Evolutionary conservation across 768 basidiomycete genomes (phyloP).

Genomic region (Favolaschia claudopus): DNA sequence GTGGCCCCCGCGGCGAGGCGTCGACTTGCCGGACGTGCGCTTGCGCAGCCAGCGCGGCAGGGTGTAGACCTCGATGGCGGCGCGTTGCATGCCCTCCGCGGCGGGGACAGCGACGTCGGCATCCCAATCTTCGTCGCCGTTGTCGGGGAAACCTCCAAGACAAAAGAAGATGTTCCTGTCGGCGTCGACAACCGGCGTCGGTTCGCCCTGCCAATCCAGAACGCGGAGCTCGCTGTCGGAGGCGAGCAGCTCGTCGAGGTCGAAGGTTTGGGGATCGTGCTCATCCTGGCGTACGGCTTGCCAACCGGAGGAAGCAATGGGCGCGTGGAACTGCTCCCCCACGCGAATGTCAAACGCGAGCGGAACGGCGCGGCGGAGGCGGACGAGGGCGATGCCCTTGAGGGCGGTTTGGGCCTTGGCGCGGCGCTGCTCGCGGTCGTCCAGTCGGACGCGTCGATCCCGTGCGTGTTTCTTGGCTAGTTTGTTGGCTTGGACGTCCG

Average conservation of each 20-base stretch:
- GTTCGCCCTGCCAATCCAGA: neutral
- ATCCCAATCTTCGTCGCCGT: neutral
- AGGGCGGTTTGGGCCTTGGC: too few relatives aligned
- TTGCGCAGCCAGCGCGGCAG: neutral
- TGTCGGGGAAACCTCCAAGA: neutral
- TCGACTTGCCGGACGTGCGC: neutral
- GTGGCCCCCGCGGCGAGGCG: neutral
- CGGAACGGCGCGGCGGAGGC: too few relatives aligned
- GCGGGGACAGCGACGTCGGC: neutral
- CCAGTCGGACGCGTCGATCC: too few relatives aligned
- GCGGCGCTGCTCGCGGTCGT: too few relatives aligned
- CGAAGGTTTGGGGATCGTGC: conserved; percentile 34
- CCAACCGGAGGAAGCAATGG: neutral
- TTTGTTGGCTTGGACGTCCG: too few relatives aligned
- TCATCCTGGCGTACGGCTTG: conserved; percentile 38
- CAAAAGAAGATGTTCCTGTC: neutral
- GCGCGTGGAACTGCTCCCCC: too few relatives aligned
- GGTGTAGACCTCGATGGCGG: neutral
- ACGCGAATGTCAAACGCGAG: too few relatives aligned
- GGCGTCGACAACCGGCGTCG: neutral
- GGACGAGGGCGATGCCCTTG: too few relatives aligned
- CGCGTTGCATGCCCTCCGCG: neutral
- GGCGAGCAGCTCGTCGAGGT: too few relatives aligned
- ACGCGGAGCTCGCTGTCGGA: conserved; percentile 25
- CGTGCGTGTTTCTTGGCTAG: too few relatives aligned